Evolutionary conservation across 257 asterid genomes (phyloP).

Genomic region (Eucommia ulmoides): DNA sequence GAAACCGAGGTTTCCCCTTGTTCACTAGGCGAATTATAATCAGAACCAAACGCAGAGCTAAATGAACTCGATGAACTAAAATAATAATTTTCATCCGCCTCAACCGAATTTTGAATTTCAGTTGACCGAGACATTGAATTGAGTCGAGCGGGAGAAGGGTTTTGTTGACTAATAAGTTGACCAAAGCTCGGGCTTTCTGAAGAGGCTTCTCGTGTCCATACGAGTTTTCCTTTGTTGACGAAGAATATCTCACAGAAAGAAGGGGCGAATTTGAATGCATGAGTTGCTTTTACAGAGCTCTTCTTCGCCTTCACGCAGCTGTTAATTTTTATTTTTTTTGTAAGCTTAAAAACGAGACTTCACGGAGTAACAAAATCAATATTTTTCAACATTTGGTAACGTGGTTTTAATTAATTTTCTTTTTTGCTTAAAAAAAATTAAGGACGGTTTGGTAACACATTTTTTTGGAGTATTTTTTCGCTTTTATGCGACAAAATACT

Average conservation of each 20-base stretch:
- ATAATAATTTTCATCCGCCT: constrained; percentile 10
- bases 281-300: constrained; percentile 57
- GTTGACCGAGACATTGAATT: constrained; percentile 16
- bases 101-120: constrained; percentile 5
- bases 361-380: background rate
- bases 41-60: constrained; percentile 19
- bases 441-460: too few species aligned
- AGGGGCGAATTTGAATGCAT: constrained; percentile 48
- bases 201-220: constrained; percentile 52
- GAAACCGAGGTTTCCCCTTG: constrained; percentile 16
- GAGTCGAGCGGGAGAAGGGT: constrained; percentile 23
- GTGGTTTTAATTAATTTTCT: too few species aligned
- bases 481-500: too few species aligned
- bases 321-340: constrained; percentile 13
- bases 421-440: too few species aligned
- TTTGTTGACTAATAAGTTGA: constrained; percentile 18
- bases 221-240: constrained; percentile 55
- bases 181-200: constrained; percentile 19
- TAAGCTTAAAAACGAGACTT: constrained; percentile 3
- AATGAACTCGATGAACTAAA: constrained; percentile 14
- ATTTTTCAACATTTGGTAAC: too few species aligned
- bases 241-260: constrained; percentile 66
- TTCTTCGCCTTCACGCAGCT: constrained; percentile 56
- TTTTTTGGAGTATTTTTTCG: too few species aligned
- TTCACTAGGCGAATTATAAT: constrained; percentile 19